Conservation (phyloP, 192 early-diverging fungal genomes). For the Linnemannia schmuckeri region DNA sequence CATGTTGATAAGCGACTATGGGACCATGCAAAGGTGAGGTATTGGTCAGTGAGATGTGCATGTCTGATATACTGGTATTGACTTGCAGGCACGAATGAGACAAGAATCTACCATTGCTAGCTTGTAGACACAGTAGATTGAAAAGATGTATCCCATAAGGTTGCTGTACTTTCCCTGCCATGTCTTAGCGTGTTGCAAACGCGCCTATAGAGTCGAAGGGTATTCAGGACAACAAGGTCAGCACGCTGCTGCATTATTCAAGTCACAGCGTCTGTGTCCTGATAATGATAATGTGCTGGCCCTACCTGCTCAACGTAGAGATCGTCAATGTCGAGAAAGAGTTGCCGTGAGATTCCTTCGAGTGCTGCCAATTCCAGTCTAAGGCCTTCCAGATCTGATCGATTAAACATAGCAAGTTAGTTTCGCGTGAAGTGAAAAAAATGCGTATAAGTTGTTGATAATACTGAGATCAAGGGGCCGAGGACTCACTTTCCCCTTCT, state of each 20-base stretch:
- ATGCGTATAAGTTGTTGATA: neutral
- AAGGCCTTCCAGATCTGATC: constrained; percentile 62
- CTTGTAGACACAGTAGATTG: constrained; percentile 92
- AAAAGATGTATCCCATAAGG: constrained; percentile 87
- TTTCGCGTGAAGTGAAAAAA: neutral
- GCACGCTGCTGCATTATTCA: neutral
- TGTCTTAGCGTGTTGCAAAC: constrained; percentile 72
- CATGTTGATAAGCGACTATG: constrained; percentile 81
- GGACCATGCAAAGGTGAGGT: neutral
- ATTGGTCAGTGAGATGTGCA: neutral
- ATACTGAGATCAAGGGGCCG: neutral
- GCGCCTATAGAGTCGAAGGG: constrained; percentile 53
- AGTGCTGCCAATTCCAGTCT: constrained; percentile 67
- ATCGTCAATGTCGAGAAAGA: constrained; percentile 86
- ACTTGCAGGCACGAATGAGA: no score
- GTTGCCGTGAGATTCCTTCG: constrained; percentile 75
- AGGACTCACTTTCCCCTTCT: constrained; percentile 31
- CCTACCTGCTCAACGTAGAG: constrained; percentile 80
- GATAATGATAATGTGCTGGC: neutral
- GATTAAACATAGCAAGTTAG: neutral
- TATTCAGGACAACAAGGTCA: neutral
- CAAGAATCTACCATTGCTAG: constrained; percentile 71
- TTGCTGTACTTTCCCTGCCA: constrained; percentile 85
- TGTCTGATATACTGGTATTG: neutral
- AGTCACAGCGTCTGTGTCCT: neutral